These are phyloP conservation scores for Alternaria infectoria DNA, from an alignment of 2,329 filamentous ascomycete genomes.

Conservation along the genomic window DNA sequence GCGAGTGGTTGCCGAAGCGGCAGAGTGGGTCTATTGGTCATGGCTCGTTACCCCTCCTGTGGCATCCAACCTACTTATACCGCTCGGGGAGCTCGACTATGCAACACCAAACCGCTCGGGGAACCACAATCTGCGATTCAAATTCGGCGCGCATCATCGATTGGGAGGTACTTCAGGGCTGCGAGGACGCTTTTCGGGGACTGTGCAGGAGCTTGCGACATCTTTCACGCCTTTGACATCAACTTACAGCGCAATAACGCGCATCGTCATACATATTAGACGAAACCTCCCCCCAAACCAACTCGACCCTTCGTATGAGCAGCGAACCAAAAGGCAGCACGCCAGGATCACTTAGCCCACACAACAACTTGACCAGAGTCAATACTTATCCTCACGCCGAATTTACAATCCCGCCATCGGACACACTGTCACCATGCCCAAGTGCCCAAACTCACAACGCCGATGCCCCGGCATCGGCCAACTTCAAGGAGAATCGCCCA, in stretches of 20 bases:
- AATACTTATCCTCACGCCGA: slow-evolving; percentile 41
- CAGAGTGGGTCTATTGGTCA: slow-evolving; percentile 12
- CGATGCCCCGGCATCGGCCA: slow-evolving; percentile 43
- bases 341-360: slow-evolving; percentile 49
- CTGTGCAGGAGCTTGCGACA: slow-evolving; percentile 1
- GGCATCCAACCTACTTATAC: slow-evolving; percentile 6
- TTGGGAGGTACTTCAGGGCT: background rate
- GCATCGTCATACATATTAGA: background rate
- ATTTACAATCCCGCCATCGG: slow-evolving; percentile 39
- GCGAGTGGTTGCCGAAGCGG: slow-evolving; percentile 16
- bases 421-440: slow-evolving; percentile 41
- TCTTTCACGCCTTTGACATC: background rate
- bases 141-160: slow-evolving; percentile 9
- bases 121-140: slow-evolving; percentile 6
- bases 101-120: slow-evolving; percentile 4
- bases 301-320: slow-evolving; percentile 35
- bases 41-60: slow-evolving; percentile 5
- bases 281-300: background rate
- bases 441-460: slow-evolving; percentile 45
- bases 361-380: slow-evolving; percentile 27
- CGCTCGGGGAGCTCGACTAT: background rate
- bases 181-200: slow-evolving; percentile 5
- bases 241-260: slow-evolving; percentile 2
- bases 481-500: slow-evolving; percentile 25
- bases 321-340: slow-evolving; percentile 52